phyloP scores from a whole-genome alignment of 1,139 yeast genomes.

The Tardiomyces depauwii region DNA sequence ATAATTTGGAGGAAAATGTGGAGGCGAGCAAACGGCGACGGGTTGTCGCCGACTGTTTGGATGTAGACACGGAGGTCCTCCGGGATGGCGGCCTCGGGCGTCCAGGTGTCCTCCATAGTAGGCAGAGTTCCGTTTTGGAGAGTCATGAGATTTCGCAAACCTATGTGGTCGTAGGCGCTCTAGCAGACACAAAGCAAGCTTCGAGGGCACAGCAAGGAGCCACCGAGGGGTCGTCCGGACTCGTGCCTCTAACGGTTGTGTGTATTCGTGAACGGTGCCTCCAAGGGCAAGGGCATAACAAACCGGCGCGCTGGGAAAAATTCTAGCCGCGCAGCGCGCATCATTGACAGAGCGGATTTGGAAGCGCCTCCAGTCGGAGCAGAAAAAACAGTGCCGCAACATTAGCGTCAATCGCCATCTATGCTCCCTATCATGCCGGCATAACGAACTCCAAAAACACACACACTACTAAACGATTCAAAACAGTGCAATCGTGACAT shows the following conservation, averaged over 20 bases:
- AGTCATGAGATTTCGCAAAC: no score
- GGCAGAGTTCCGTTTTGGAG: neutral
- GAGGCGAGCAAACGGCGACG: neutral
- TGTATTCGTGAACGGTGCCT: neutral
- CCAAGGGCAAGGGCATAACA: constrained; percentile 2
- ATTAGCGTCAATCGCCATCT: no score
- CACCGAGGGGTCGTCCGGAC: no score
- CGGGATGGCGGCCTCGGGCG: constrained; percentile 51
- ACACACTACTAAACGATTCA: neutral
- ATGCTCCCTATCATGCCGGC: no score
- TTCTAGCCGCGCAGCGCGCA: constrained; percentile 5
- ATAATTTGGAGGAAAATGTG: constrained; percentile 56
- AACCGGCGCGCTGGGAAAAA: constrained; percentile 1
- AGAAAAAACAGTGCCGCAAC: no score
- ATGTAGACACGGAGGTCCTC: constrained; percentile 35
- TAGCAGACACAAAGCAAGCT: no score
- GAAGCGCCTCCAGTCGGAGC: no score
- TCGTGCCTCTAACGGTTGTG: no score
- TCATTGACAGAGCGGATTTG: no score
- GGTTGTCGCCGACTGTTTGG: neutral
- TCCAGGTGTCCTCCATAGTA: constrained; percentile 31
- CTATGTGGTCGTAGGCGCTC: no score
- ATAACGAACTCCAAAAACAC: no score
- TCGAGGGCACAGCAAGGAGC: no score
- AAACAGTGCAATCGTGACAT: constrained; percentile 1